Conservation (phyloP, 164 flowering plant species). For the Akebia trifoliata region DNA sequence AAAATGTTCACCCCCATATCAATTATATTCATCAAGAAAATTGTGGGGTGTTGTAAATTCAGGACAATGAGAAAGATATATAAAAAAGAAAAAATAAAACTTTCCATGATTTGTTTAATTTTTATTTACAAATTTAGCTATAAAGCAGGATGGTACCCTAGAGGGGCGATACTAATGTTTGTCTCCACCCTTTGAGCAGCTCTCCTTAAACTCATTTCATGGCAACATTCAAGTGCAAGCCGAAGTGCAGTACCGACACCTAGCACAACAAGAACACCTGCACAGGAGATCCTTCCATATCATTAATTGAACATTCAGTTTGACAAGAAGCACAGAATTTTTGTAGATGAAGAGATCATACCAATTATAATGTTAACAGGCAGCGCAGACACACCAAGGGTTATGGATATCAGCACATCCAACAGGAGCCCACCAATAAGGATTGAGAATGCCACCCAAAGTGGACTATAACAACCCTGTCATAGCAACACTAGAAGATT, state of each 20-base stretch:
- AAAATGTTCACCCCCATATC: no score
- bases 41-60: no score
- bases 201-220: slow-evolving; percentile 62
- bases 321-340: not conserved
- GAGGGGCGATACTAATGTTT: slow-evolving; percentile 31
- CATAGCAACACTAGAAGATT: not conserved
- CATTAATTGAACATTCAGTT: not conserved
- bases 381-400: slow-evolving; percentile 77
- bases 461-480: slow-evolving; percentile 69
- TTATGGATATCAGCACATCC: slow-evolving; percentile 71
- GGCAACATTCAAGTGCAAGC: slow-evolving; percentile 68
- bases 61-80: not conserved
- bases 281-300: slow-evolving; percentile 4
- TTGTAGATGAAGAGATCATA: slow-evolving; percentile 10
- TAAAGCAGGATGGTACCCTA: slow-evolving; percentile 50
- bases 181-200: slow-evolving; percentile 46
- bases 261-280: slow-evolving; percentile 77
- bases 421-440: slow-evolving; percentile 69
- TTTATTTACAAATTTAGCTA: slow-evolving; percentile 18
- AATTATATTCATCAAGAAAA: no score
- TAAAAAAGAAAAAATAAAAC: not conserved
- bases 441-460: slow-evolving; percentile 75
- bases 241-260: slow-evolving; percentile 78
- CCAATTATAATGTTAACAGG: slow-evolving; percentile 84
- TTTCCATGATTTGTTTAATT: not conserved